phyloP scores from a whole-genome alignment of 2,329 filamentous ascomycete species.

The Boeremia exigua region DNA sequence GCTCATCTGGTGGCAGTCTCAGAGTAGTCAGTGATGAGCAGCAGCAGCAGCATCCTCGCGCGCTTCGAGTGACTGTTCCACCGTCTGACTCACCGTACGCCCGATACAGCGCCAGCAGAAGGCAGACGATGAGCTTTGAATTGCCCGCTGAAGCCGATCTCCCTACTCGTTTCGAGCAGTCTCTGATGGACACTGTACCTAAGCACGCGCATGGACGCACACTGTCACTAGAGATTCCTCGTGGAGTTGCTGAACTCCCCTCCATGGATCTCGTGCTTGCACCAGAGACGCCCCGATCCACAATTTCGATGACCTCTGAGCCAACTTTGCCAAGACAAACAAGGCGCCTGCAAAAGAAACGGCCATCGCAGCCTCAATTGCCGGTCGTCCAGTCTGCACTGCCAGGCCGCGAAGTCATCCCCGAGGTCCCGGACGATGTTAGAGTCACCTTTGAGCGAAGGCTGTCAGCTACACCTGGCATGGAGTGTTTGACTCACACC shows the following conservation, averaged over 20 bases:
- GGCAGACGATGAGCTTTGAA: conserved; percentile 9
- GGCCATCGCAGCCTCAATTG: conserved; percentile 33
- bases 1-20: conserved; percentile 2
- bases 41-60: conserved; percentile 7
- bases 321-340: conserved; percentile 24
- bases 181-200: conserved; percentile 5
- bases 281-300: conserved; percentile 22
- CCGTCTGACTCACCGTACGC: not conserved
- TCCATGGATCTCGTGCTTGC: conserved; percentile 9
- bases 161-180: not conserved
- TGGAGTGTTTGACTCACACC: conserved; percentile 47
- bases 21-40: not conserved
- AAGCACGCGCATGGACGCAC: conserved; percentile 8
- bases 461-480: conserved; percentile 42
- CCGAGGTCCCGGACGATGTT: conserved; percentile 43
- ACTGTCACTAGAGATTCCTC: conserved; percentile 19
- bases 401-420: conserved; percentile 40
- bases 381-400: conserved; percentile 42
- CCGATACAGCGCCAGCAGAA: conserved; percentile 11
- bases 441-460: conserved; percentile 45
- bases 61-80: conserved; percentile 4
- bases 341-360: conserved; percentile 42
- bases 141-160: not conserved
- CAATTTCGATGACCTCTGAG: conserved; percentile 28
- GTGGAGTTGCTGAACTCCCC: conserved; percentile 9